phyloP scores from a whole-genome alignment of 257 asterid species.

The Primulina eburnea region DNA sequence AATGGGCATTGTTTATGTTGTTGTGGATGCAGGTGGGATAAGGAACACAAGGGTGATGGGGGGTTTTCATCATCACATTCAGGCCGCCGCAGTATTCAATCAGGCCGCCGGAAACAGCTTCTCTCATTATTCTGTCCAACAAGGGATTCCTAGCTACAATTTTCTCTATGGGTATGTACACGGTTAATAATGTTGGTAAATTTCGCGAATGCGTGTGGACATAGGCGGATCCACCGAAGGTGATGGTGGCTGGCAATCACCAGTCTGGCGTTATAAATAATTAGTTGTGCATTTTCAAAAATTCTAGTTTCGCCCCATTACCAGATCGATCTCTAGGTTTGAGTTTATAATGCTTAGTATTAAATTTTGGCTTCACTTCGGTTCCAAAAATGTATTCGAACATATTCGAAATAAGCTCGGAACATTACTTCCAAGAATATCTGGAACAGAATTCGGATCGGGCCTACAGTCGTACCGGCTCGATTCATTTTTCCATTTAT shows the following conservation, averaged over 20 bases:
- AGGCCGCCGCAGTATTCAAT: constrained; percentile 33
- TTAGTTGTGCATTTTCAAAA: too few species aligned
- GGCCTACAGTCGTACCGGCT: background rate
- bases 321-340: too few species aligned
- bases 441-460: background rate
- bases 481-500: background rate
- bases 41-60: constrained; percentile 68
- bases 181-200: background rate
- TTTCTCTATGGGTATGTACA: constrained; percentile 63
- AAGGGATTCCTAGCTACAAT: constrained; percentile 84
- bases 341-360: too few species aligned
- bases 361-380: background rate
- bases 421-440: too few species aligned
- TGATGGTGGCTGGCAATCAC: background rate
- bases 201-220: background rate
- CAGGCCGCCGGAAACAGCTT: constrained; percentile 18
- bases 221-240: background rate
- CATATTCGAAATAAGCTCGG: background rate
- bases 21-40: constrained; percentile 50
- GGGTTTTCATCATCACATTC: constrained; percentile 59
- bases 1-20: constrained; percentile 2
- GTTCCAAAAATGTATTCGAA: too few species aligned
- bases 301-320: too few species aligned
- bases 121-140: constrained; percentile 91
- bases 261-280: background rate